Base-by-base conservation (phyloP, 2,329 filamentous ascomycete species). In the Aspergillus sp. region DNA sequence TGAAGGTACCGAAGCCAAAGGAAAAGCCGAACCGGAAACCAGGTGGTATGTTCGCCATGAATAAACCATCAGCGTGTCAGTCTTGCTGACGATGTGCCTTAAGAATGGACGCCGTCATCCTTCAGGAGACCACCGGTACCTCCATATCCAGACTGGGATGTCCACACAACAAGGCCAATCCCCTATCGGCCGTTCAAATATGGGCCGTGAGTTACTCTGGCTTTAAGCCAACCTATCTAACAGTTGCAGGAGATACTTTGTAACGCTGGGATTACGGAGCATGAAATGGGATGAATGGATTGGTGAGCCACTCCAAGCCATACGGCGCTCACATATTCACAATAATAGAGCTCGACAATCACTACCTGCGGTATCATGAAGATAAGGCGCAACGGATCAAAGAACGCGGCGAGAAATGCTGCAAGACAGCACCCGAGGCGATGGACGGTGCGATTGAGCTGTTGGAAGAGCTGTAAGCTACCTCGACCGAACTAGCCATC, bases 131-230 rank as follows among this genome's bases (percentile, higher is more conserved):
- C 80, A 1, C 52, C 61, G 1, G 74, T 79, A 4, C 33, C 59
- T 0, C 74, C 82, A 0, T 85, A 82, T 46, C 73, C 74, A 0
- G 57, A 74, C 52, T 88, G 82, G 80, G 75, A 78, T 26, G 54
- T 86, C 22, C 65, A 72, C 15, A 60, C 63, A n/a, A 83, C 80
- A 1, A 79, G 80, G 38, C 82, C 83, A 0, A 70, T 86, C 0
- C 80, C 81, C 0, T 89, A 89, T 58, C 73, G 83, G 4, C 81
- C 83, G 0, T 89, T 89, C 56, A 74, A 80, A 45, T 75, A 85
- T 53, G 82, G 83, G 0, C 82, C 82, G 53, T 64, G 52, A 54
- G 57, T 59, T 31, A n/a, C n/a, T n/a, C n/a, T n/a, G n/a, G n/a
- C n/a, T n/a, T n/a, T n/a, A n/a, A n/a, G n/a, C n/a, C n/a, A n/a